Conservation (phyloP, 352 stramenopile species). For the Globisporangium middletonii region DNA sequence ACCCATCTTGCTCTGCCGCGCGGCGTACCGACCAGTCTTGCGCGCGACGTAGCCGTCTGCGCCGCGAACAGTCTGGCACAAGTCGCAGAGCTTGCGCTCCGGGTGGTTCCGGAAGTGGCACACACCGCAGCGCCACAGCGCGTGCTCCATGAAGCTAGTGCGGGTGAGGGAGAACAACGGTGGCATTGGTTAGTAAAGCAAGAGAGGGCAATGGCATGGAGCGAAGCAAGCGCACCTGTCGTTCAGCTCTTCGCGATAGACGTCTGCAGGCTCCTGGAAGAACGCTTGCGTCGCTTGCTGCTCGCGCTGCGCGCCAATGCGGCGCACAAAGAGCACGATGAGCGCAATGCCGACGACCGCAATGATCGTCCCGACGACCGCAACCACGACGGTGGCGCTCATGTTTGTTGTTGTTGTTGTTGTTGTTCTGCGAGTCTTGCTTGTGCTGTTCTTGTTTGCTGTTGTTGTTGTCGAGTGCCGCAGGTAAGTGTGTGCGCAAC, state of each 20-base stretch:
- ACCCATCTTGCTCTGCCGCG: conserved; percentile 21
- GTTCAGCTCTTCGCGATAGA: conserved; percentile 80
- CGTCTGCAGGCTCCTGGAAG: conserved; percentile 47
- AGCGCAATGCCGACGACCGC: conserved; percentile 34
- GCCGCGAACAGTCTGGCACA: conserved; percentile 73
- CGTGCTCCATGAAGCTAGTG: conserved; percentile 61
- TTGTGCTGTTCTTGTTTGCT: no score
- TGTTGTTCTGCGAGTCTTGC: background rate
- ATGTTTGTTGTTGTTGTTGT: conserved; percentile 3
- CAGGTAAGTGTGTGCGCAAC: no score
- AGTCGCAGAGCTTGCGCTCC: conserved; percentile 71
- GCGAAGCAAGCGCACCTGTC: conserved; percentile 31
- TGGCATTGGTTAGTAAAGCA: background rate
- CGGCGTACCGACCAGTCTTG: conserved; percentile 24
- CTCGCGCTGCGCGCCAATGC: conserved; percentile 28
- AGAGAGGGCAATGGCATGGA: background rate
- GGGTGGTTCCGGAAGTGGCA: conserved; percentile 89
- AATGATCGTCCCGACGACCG: conserved; percentile 35
- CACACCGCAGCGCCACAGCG: conserved; percentile 81
- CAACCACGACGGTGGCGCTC: conserved; percentile 20
- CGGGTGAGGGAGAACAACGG: background rate
- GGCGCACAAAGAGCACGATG: conserved; percentile 39
- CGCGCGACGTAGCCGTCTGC: conserved; percentile 38
- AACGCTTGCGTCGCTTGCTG: conserved; percentile 38
- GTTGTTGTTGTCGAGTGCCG: no score